These are phyloP conservation scores for Neonectria punicea DNA, from an alignment of 2,329 filamentous ascomycete genomes.

Conservation along the genomic window DNA sequence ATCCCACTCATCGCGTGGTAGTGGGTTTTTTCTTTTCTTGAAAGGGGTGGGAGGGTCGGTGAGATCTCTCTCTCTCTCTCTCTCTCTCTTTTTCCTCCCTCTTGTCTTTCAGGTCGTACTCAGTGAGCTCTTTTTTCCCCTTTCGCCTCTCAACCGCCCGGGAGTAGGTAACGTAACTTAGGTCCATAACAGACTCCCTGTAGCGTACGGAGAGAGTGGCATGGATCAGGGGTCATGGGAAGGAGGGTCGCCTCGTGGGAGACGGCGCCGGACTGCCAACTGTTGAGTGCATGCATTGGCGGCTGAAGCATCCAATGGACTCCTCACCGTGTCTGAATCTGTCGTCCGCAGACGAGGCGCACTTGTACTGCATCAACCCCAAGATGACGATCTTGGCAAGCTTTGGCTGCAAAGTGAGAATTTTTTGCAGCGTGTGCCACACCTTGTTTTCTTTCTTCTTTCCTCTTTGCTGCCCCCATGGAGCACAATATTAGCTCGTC, in stretches of 20 bases:
- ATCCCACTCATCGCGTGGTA: slow-evolving; percentile 24
- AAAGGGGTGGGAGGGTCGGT: slow-evolving; percentile 24
- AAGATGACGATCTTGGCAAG: no score
- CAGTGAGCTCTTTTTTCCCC: neutral
- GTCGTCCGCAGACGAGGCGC: neutral
- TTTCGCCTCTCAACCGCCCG: slow-evolving; percentile 10
- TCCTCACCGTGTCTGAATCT: slow-evolving; percentile 8
- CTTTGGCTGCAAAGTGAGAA: no score
- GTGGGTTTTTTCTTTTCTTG: neutral
- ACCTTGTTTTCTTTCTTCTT: no score
- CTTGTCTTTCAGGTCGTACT: neutral
- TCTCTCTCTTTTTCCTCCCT: slow-evolving; percentile 3
- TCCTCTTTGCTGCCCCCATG: no score
- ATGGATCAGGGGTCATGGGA: slow-evolving; percentile 12
- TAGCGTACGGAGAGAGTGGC: neutral
- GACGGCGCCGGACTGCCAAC: slow-evolving; percentile 25
- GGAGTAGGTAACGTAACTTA: neutral
- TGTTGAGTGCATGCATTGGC: slow-evolving; percentile 44
- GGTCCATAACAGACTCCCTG: neutral
- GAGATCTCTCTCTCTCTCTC: slow-evolving; percentile 17
- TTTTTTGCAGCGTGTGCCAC: no score
- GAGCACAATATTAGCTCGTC: no score
- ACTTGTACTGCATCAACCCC: neutral
- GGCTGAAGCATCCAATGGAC: slow-evolving; percentile 26
- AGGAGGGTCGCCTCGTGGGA: neutral